Conservation (phyloP, 805 yeast genomes). For the Saturnispora serradocipensis region DNA sequence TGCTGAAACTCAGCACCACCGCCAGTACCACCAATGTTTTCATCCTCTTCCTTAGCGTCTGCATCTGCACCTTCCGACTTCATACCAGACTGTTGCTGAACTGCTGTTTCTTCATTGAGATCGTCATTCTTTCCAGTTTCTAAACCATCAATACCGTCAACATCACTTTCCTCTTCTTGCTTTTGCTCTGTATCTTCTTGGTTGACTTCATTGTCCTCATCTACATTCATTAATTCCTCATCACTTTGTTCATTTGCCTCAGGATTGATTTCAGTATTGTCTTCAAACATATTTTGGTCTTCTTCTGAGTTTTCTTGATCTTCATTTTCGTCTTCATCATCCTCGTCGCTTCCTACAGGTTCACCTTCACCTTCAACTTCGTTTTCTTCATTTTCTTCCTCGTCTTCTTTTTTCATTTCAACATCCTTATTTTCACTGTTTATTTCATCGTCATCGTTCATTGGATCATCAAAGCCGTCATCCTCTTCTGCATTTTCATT, state of each 20-base stretch:
- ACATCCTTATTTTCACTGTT: constrained; percentile 23
- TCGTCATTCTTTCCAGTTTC: constrained; percentile 29
- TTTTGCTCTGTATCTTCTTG: constrained; percentile 26
- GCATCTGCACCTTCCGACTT: constrained; percentile 32
- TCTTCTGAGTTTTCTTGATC: constrained; percentile 22
- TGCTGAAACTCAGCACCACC: constrained; percentile 30
- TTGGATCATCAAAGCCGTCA: constrained; percentile 20
- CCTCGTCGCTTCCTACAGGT: constrained; percentile 22
- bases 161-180: constrained; percentile 22
- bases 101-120: constrained; percentile 27
- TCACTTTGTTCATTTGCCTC: constrained; percentile 26
- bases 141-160: constrained; percentile 24
- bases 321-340: constrained; percentile 24
- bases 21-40: constrained; percentile 64
- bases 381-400: constrained; percentile 22
- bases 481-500: constrained; percentile 22
- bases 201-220: constrained; percentile 22
- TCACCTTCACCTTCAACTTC: constrained; percentile 21
- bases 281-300: constrained; percentile 15
- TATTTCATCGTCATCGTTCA: constrained; percentile 16
- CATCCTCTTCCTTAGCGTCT: constrained; percentile 34
- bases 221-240: constrained; percentile 23
- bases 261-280: constrained; percentile 17
- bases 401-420: constrained; percentile 22
- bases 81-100: constrained; percentile 26